Evolutionary conservation across 2,329 filamentous ascomycete genomes (phyloP).

Genomic region (Macrophomina phaseolina): DNA sequence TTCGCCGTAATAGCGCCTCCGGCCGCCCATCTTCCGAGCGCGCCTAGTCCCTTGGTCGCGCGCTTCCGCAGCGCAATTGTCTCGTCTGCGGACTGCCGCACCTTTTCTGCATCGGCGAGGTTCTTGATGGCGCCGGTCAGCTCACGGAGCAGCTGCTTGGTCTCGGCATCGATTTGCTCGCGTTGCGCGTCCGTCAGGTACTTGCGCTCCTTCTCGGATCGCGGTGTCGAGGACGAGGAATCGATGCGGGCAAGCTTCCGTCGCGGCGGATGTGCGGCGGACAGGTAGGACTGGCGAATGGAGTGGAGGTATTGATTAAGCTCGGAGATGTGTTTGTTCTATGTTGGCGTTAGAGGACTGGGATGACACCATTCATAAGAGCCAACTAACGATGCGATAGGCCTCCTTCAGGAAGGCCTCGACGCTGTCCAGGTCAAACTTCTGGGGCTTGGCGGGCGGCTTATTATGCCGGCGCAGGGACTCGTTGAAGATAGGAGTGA

Average conservation of each 20-base stretch:
- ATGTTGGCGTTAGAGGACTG: constrained; percentile 35
- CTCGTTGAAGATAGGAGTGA: constrained; percentile 73
- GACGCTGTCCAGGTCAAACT: constrained; percentile 54
- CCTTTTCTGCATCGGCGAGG: constrained; percentile 80
- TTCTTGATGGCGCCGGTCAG: constrained; percentile 81
- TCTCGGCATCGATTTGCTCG: constrained; percentile 85
- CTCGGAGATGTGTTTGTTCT: constrained; percentile 85
- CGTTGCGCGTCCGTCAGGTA: constrained; percentile 80
- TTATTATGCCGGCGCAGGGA: constrained; percentile 67
- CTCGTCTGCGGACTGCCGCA: constrained; percentile 77
- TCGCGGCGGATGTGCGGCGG: constrained; percentile 70
- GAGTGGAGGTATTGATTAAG: constrained; percentile 80
- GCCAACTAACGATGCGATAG: constrained; percentile 78
- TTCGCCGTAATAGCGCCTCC: constrained; percentile 58
- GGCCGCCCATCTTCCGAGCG: constrained; percentile 71
- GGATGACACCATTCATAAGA: constrained; percentile 33
- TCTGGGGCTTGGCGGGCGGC: constrained; percentile 53
- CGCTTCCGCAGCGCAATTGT: constrained; percentile 75
- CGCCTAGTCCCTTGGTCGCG: constrained; percentile 66
- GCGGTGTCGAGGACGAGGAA: constrained; percentile 36
- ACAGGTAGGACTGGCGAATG: constrained; percentile 90
- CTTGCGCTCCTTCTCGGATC: constrained; percentile 53
- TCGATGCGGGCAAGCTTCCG: constrained; percentile 51
- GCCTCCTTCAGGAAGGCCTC: constrained; percentile 94
- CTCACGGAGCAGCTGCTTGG: constrained; percentile 83